Evolutionary conservation across 2,329 filamentous ascomycete genomes (phyloP).

Genomic region (Nothopassalora personata): DNA sequence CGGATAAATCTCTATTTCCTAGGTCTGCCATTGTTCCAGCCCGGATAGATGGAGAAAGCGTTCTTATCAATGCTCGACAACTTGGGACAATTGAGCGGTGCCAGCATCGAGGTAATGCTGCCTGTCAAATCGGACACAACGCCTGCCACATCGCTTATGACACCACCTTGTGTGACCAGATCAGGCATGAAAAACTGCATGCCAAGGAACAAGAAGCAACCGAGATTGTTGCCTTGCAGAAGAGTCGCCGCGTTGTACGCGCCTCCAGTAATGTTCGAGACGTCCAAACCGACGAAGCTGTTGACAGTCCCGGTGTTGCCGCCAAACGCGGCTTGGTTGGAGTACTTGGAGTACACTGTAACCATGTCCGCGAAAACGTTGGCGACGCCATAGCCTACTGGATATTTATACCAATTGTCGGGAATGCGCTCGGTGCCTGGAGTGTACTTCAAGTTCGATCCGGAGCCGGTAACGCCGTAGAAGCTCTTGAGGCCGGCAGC

Average conservation of each 20-base stretch:
- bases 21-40: neutral
- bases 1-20: neutral
- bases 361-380: constrained; percentile 16
- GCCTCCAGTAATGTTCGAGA: constrained; percentile 35
- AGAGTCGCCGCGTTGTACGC: constrained; percentile 35
- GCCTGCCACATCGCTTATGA: neutral
- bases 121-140: neutral
- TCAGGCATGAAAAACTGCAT: constrained; percentile 34
- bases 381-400: neutral
- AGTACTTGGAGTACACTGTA: constrained; percentile 14
- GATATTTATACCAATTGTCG: constrained; percentile 18
- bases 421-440: constrained; percentile 23
- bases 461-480: constrained; percentile 20
- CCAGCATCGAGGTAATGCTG: neutral
- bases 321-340: constrained; percentile 24
- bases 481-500: constrained; percentile 21
- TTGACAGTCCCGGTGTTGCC: constrained; percentile 32
- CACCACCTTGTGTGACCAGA: neutral
- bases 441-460: constrained; percentile 11
- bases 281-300: constrained; percentile 34
- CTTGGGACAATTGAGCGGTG: neutral
- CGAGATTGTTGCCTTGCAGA: constrained; percentile 16
- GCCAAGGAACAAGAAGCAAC: constrained; percentile 22
- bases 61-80: neutral
- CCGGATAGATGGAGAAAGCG: neutral